phyloP scores from a whole-genome alignment of 257 asterid genomes.

The Verbascum thapsus region DNA sequence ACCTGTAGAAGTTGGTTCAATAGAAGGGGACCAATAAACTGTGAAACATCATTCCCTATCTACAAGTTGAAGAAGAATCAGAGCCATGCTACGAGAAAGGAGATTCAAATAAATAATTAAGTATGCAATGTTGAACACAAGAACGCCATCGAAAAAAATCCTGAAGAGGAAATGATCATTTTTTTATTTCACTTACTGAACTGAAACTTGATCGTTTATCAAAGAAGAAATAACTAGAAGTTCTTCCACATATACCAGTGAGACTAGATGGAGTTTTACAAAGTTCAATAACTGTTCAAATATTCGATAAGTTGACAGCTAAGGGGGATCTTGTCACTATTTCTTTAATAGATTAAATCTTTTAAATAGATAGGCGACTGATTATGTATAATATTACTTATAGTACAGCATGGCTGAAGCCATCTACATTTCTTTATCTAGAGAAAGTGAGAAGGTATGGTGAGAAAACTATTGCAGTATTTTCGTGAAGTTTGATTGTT shows the following conservation, averaged over 20 bases:
- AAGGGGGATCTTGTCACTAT: too few species aligned
- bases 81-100: conserved; percentile 25
- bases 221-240: too few species aligned
- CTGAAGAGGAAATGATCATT: too few species aligned
- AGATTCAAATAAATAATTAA: conserved; percentile 23
- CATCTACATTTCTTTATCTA: conserved; percentile 3
- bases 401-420: conserved; percentile 13
- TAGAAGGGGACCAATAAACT: conserved; percentile 88
- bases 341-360: too few species aligned
- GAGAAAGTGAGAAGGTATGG: conserved; percentile 2
- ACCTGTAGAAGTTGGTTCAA: conserved; percentile 81
- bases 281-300: too few species aligned
- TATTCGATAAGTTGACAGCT: too few species aligned
- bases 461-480: background rate
- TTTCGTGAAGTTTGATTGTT: background rate
- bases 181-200: too few species aligned
- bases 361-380: too few species aligned
- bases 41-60: conserved; percentile 43
- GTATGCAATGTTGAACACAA: background rate
- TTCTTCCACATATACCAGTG: too few species aligned
- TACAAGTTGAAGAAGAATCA: conserved; percentile 37
- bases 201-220: too few species aligned
- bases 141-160: too few species aligned
- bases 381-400: background rate
- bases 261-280: too few species aligned